A percentile compares a stretch with the other conserved stretches of the same genome.
Evolutionary conservation across 805 yeast genomes (phyloP).

Genomic region (Ogataea neopini): DNA sequence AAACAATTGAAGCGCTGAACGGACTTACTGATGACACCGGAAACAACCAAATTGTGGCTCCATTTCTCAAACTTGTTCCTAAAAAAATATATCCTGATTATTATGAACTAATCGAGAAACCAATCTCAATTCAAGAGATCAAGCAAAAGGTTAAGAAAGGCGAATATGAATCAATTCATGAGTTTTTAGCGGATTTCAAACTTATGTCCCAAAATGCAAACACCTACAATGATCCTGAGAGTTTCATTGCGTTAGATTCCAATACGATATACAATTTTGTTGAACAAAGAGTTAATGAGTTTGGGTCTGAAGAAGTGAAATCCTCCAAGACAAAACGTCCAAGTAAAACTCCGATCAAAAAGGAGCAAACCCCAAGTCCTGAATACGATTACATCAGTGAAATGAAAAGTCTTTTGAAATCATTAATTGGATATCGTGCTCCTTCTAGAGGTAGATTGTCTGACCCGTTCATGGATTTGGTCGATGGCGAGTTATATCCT

Average conservation of each 20-base stretch:
- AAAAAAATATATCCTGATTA: conserved; percentile 79
- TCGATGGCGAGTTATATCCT: conserved; percentile 69
- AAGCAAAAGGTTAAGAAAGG: conserved; percentile 44
- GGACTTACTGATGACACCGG: conserved; percentile 38
- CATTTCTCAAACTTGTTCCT: conserved; percentile 72
- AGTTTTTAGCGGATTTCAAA: conserved; percentile 60
- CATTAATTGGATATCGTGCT: conserved; percentile 45
- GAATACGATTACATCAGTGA: conserved; percentile 18
- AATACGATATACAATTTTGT: conserved; percentile 56
- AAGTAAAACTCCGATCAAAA: neutral
- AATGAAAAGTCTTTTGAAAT: conserved; percentile 36
- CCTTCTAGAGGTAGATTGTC: conserved; percentile 55
- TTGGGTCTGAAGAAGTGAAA: conserved; percentile 8
- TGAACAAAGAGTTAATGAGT: conserved; percentile 46
- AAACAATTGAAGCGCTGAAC: conserved; percentile 37
- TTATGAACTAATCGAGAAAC: conserved; percentile 60
- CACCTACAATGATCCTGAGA: conserved; percentile 65
- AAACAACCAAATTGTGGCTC: conserved; percentile 38
- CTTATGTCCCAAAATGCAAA: conserved; percentile 71
- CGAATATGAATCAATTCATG: conserved; percentile 39
- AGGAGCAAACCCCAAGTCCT: neutral
- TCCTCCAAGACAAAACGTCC: conserved; percentile 8
- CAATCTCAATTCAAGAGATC: conserved; percentile 72
- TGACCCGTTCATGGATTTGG: conserved; percentile 75
- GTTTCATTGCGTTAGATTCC: conserved; percentile 70